Evolutionary conservation across 306 rosid genomes (phyloP), one percentile per base, ranked within the genome.

Genomic region (Fagus sylvatica): DNA sequence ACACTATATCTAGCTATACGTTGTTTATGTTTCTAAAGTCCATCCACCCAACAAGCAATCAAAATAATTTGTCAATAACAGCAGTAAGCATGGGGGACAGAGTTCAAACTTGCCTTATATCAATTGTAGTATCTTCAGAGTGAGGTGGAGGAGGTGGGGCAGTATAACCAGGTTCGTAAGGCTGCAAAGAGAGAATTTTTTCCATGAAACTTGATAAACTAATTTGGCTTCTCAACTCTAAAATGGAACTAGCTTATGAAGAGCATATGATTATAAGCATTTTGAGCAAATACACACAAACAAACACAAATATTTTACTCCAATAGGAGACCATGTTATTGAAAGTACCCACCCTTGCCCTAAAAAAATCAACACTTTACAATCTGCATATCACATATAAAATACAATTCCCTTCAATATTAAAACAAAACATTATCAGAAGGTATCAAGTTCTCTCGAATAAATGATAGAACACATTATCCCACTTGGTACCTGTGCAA

Each of bases 91-190:
- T 43, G 40, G 77, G 30, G 56, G 17, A 12, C 40, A 59, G 30
- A 71, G n/a, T 54, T 34, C 68, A 43, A 61, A 76, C 88, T 85
- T 78, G 77, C 93, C 90, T 88, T 69, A 87, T 85, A 83, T 84
- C 83, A 67, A 82, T 84, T 3, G 83, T 17, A 56, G 80, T 76
- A 76, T 84, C 90, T 15, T 82, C 93, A 36, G 90, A 53, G 42
- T 75, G 87, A 64, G 80, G 77, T 7, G 73, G 75, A 53, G 76
- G 86, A 19, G 87, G 76, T 72, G 87, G 82, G 67, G 85, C 83
- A 48, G 87, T 82, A 72, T 82, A 89, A 16, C 86, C 87, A 76
- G 89, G 82, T 70, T 82, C 79, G 49, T 84, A 86, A 39, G 81
- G 82, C 87, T 89, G 87, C 60, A 73, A 28, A 73, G 65, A 69